A percentile compares a stretch with the other conserved stretches of the same genome.
Evolutionary conservation across 768 basidiomycete genomes (phyloP).

Genomic region (Serendipita sp.): DNA sequence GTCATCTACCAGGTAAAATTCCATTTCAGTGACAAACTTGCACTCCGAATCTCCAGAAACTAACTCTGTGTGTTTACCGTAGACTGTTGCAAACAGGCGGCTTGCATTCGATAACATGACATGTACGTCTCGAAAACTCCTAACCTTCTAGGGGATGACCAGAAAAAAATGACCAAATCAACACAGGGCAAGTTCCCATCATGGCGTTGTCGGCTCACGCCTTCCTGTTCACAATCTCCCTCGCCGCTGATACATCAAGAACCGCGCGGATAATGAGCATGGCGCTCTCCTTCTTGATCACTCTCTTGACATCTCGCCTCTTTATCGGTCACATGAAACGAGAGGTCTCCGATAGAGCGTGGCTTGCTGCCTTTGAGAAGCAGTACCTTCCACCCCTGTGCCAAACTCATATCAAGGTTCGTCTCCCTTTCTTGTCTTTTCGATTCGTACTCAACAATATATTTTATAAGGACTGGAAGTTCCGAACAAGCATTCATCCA

Average conservation of each 20-base stretch:
- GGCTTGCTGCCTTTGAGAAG: conserved; percentile 1
- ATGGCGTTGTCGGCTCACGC: conserved; percentile 1
- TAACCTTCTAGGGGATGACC: neutral
- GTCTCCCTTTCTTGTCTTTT: neutral
- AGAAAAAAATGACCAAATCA: neutral
- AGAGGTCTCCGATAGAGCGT: neutral
- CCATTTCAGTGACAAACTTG: neutral
- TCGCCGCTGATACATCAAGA: neutral
- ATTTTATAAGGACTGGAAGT: neutral
- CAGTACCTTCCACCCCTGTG: neutral
- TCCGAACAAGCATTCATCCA: neutral
- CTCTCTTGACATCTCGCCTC: neutral
- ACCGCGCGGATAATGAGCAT: neutral
- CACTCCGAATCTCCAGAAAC: too few species aligned
- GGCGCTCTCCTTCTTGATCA: neutral
- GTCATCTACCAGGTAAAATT: neutral
- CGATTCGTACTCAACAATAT: neutral
- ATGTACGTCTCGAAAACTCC: neutral
- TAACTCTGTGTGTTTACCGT: too few species aligned
- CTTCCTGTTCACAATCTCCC: conserved; percentile 1
- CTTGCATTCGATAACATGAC: conserved; percentile 6
- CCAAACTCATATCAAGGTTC: neutral
- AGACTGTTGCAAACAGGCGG: neutral
- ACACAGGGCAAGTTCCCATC: neutral
- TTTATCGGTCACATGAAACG: conserved; percentile 6